phyloP scores from a whole-genome alignment of 805 yeast species.

The Suhomyces canberraensis region DNA sequence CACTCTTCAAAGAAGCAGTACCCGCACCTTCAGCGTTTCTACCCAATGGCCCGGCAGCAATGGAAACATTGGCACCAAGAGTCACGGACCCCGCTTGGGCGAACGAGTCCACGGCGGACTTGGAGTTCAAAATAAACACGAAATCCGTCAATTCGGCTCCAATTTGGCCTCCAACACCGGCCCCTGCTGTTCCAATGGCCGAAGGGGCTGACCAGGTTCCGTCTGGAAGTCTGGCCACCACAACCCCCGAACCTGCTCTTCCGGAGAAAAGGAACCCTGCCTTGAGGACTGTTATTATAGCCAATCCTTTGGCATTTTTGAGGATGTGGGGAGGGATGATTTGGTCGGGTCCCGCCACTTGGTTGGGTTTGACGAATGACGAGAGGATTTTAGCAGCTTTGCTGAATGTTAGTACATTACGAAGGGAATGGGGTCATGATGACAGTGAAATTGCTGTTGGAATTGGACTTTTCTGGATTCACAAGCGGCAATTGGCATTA shows the following conservation, averaged over 20 bases:
- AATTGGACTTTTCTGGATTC: no score
- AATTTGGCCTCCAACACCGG: constrained; percentile 97
- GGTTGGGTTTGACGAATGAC: constrained; percentile 92
- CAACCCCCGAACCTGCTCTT: constrained; percentile 95
- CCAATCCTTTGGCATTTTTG: constrained; percentile 88
- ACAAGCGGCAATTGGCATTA: no score
- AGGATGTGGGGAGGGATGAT: constrained; percentile 87
- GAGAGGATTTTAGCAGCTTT: constrained; percentile 92
- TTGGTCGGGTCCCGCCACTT: constrained; percentile 80
- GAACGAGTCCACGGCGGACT: constrained; percentile 87
- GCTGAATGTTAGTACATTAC: no score
- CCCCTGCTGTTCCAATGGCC: constrained; percentile 94
- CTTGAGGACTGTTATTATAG: constrained; percentile 87
- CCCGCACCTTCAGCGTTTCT: constrained; percentile 98
- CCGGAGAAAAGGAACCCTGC: constrained; percentile 97
- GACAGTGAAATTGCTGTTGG: no score
- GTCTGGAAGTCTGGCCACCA: constrained; percentile 90
- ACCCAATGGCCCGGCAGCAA: constrained; percentile 97
- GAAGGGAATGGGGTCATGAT: no score
- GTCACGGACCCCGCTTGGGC: constrained; percentile 94
- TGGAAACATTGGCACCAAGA: constrained; percentile 89
- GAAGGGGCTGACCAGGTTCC: constrained; percentile 98
- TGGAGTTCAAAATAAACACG: constrained; percentile 84
- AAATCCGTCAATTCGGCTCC: constrained; percentile 97
- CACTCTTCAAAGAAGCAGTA: constrained; percentile 80